These are phyloP conservation scores for Batkoa obscura DNA, from an alignment of 371 early-diverging fungal species.

Conservation along the genomic window DNA sequence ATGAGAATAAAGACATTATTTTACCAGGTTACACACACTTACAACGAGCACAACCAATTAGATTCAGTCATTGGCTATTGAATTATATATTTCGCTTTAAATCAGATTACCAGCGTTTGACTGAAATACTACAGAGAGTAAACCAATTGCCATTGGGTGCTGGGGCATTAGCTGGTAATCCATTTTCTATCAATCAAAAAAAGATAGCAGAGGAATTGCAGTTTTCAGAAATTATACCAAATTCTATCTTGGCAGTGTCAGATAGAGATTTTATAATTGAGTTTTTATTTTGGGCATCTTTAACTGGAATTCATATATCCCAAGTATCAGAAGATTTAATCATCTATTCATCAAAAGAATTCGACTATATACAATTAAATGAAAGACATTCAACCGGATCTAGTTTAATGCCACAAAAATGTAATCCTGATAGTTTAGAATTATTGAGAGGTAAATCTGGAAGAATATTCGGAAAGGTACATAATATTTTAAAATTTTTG, in stretches of 20 bases:
- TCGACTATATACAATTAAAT: slow-evolving; percentile 78
- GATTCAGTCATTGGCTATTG: slow-evolving; percentile 83
- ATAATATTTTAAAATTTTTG: slow-evolving; percentile 7
- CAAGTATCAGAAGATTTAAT: slow-evolving; percentile 91
- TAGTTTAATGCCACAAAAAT: slow-evolving; percentile 97
- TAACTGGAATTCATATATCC: slow-evolving; percentile 80
- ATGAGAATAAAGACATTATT: slow-evolving; percentile 67
- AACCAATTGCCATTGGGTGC: slow-evolving; percentile 77
- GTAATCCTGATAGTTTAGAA: slow-evolving; percentile 93
- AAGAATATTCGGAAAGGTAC: slow-evolving; percentile 78
- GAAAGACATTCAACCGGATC: slow-evolving; percentile 95
- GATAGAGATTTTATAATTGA: slow-evolving; percentile 95
- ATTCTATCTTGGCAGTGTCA: slow-evolving; percentile 74
- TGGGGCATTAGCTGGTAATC: slow-evolving; percentile 95
- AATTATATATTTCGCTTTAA: slow-evolving; percentile 78
- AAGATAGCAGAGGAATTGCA: slow-evolving; percentile 72
- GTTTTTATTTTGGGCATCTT: slow-evolving; percentile 73
- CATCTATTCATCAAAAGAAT: slow-evolving; percentile 77
- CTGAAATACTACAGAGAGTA: slow-evolving; percentile 54
- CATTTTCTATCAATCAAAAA: slow-evolving; percentile 81
- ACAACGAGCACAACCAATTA: slow-evolving; percentile 95
- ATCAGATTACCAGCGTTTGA: slow-evolving; percentile 66
- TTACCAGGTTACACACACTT: slow-evolving; percentile 97
- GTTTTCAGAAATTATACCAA: slow-evolving; percentile 62
- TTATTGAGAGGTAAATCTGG: slow-evolving; percentile 91